Conservation (phyloP, 169 alveolate genomes). For the Plasmodium vivax region DNA sequence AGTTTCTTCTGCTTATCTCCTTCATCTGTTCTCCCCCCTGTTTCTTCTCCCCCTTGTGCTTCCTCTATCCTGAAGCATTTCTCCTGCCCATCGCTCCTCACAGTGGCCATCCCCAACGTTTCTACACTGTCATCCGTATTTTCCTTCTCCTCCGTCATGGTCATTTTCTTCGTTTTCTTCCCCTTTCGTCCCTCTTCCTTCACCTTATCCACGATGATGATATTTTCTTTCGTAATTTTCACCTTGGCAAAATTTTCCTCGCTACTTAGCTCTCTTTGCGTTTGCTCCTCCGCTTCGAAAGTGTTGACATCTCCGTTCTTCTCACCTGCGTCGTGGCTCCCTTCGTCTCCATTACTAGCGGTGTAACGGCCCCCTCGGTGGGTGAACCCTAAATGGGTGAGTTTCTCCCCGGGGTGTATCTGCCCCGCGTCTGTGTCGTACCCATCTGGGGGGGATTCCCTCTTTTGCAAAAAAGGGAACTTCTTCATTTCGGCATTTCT, state of each 20-base stretch:
- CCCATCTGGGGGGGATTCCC: not conserved
- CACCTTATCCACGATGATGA: slow-evolving; percentile 18
- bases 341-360: not conserved
- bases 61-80: not conserved
- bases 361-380: not conserved
- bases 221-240: slow-evolving; percentile 59
- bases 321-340: not conserved
- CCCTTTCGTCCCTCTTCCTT: slow-evolving; percentile 8
- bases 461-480: not conserved
- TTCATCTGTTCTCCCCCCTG: not conserved
- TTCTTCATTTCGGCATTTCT: not conserved
- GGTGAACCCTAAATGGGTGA: not conserved
- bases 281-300: not conserved
- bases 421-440: not conserved
- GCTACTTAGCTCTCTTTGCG: not conserved
- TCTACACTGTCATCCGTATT: not conserved
- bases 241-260: slow-evolving; percentile 36
- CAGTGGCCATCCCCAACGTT: not conserved
- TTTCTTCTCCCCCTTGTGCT: not conserved
- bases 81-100: not conserved
- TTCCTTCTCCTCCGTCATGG: slow-evolving; percentile 5
- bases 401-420: not conserved
- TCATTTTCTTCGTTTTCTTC: not conserved
- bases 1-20: not conserved
- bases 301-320: not conserved